Percentiles rank a stretch among this genome's conserved stretches.
Evolutionary conservation across 495 filamentous ascomycete genomes (phyloP).

Genomic region (Talaromyces trachyspermus): DNA sequence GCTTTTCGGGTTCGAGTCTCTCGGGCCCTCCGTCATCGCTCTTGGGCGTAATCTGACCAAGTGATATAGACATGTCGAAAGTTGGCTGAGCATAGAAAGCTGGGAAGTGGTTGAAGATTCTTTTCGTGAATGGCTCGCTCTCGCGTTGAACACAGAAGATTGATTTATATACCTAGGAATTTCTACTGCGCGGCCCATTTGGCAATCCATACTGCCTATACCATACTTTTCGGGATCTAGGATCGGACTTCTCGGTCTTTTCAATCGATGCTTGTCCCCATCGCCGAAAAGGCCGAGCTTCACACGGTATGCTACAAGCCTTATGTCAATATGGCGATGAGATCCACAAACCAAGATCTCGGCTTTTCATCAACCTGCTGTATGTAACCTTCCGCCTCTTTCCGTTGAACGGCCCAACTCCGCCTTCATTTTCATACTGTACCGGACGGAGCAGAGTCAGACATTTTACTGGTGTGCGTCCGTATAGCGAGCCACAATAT

Average conservation of each 20-base stretch:
- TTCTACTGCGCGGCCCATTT: not conserved
- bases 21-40: not conserved
- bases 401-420: too few relatives aligned
- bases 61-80: not conserved
- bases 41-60: not conserved
- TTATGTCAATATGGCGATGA: too few relatives aligned
- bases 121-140: not conserved
- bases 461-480: too few relatives aligned
- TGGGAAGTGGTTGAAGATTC: too few relatives aligned
- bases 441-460: too few relatives aligned
- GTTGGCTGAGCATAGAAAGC: not conserved
- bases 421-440: too few relatives aligned
- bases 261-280: not conserved
- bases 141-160: not conserved
- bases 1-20: not conserved
- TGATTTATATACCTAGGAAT: not conserved
- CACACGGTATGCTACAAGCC: too few relatives aligned
- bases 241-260: not conserved
- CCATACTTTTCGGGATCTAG: not conserved
- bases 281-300: constrained; percentile 1
- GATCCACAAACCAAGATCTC: too few relatives aligned
- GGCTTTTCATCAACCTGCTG: too few relatives aligned
- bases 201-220: too few relatives aligned
- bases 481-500: too few relatives aligned
- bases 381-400: too few relatives aligned